A percentile compares a stretch with the other conserved stretches of the same genome.
phyloP scores from a whole-genome alignment of 1,139 yeast genomes.

The Blastobotrys petasosporus region DNA sequence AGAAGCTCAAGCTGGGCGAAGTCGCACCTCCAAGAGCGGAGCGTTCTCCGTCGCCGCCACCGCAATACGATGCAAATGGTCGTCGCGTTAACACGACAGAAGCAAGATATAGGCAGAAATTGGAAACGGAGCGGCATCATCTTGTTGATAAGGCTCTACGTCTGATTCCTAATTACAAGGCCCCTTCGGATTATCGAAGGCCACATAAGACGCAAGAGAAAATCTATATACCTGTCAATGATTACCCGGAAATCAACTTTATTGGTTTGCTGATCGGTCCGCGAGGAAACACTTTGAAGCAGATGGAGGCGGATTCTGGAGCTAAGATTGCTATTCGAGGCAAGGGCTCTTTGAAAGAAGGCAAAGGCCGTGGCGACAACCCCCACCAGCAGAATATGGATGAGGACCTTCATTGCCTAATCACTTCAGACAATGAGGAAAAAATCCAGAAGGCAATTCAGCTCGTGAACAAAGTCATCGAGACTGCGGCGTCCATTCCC shows the following conservation, averaged over 20 bases:
- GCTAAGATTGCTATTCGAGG: slow-evolving; percentile 87
- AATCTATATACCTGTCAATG: slow-evolving; percentile 76
- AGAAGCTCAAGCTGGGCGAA: slow-evolving; percentile 49
- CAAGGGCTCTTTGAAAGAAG: slow-evolving; percentile 92
- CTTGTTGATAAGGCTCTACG: slow-evolving; percentile 70
- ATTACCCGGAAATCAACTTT: slow-evolving; percentile 88
- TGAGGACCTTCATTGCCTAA: slow-evolving; percentile 84
- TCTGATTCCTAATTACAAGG: slow-evolving; percentile 67
- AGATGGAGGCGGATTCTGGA: slow-evolving; percentile 76
- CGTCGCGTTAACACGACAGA: slow-evolving; percentile 82
- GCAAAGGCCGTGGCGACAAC: slow-evolving; percentile 51
- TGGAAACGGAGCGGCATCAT: slow-evolving; percentile 74
- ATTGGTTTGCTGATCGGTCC: slow-evolving; percentile 92
- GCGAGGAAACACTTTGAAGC: slow-evolving; percentile 83
- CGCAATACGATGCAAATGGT: slow-evolving; percentile 78
- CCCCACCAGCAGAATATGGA: slow-evolving; percentile 48
- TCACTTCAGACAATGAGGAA: slow-evolving; percentile 77
- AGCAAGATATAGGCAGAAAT: slow-evolving; percentile 49
- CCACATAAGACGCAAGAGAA: slow-evolving; percentile 76
- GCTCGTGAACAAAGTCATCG: slow-evolving; percentile 68
- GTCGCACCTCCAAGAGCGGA: slow-evolving; percentile 35
- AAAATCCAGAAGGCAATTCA: slow-evolving; percentile 71
- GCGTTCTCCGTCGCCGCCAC: slow-evolving; percentile 85
- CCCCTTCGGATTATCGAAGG: slow-evolving; percentile 72
- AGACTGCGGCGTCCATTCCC: slow-evolving; percentile 78